Evolutionary conservation across 805 yeast genomes (phyloP).

Genomic region (Candida tibetensis): DNA sequence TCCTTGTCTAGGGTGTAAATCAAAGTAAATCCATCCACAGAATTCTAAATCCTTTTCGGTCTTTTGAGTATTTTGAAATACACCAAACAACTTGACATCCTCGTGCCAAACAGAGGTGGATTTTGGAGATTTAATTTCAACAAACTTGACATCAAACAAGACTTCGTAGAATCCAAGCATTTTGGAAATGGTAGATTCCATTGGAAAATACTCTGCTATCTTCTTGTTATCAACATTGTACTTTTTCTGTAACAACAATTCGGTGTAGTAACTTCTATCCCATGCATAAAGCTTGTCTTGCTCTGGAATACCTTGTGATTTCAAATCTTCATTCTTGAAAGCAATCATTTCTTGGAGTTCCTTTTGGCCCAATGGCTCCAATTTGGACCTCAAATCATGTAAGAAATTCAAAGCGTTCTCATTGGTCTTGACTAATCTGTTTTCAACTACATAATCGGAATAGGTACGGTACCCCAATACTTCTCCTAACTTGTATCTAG

Average conservation of each 20-base stretch:
- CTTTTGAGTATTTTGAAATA: slow-evolving; percentile 63
- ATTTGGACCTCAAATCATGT: slow-evolving; percentile 55
- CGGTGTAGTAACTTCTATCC: slow-evolving; percentile 72
- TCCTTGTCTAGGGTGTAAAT: slow-evolving; percentile 81
- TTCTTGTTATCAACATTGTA: slow-evolving; percentile 70
- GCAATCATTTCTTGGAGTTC: slow-evolving; percentile 49
- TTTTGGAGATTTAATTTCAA: slow-evolving; percentile 43
- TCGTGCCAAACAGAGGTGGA: slow-evolving; percentile 84
- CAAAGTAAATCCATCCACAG: slow-evolving; percentile 77
- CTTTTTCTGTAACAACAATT: slow-evolving; percentile 60
- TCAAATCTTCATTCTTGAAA: slow-evolving; percentile 55
- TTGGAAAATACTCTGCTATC: slow-evolving; percentile 76
- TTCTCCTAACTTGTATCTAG: slow-evolving; percentile 61
- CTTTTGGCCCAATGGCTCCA: slow-evolving; percentile 55
- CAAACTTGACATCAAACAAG: slow-evolving; percentile 66
- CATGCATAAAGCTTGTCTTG: slow-evolving; percentile 53
- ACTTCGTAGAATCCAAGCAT: slow-evolving; percentile 69
- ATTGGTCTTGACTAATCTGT: slow-evolving; percentile 83
- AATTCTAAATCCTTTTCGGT: slow-evolving; percentile 49
- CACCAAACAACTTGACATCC: slow-evolving; percentile 72
- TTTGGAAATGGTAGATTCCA: slow-evolving; percentile 70
- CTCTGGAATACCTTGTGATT: slow-evolving; percentile 41
- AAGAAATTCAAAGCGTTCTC: slow-evolving; percentile 55
- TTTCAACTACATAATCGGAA: slow-evolving; percentile 70
- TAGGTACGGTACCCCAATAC: slow-evolving; percentile 67